Percentiles rank a stretch among this genome's conserved stretches.
These are phyloP conservation scores for Steccherinum ochraceum DNA, from an alignment of 768 basidiomycete species.

Conservation along the genomic window DNA sequence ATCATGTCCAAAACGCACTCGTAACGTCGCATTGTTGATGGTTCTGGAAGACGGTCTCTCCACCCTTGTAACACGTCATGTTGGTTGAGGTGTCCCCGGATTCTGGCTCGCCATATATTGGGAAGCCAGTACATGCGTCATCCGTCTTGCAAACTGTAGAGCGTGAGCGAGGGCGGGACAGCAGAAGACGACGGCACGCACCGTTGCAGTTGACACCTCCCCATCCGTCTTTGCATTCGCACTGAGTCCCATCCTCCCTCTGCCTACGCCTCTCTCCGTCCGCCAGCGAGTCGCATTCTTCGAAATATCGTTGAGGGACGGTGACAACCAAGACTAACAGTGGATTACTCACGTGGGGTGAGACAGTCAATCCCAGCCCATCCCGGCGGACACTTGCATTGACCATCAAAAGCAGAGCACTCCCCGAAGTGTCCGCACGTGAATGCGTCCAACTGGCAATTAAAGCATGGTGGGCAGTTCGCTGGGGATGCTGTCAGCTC, in stretches of 20 bases:
- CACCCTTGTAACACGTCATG: constrained; percentile 94
- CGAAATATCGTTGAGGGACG: constrained; percentile 4
- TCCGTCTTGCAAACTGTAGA: constrained; percentile 78
- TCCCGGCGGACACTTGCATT: constrained; percentile 95
- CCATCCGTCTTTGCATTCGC: constrained; percentile 95
- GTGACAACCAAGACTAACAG: neutral
- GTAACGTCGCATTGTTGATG: constrained; percentile 99
- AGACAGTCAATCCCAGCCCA: constrained; percentile 97
- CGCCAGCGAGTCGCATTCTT: constrained; percentile 92
- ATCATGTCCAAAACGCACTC: constrained; percentile 56
- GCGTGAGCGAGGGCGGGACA: neutral
- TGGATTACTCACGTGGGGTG: constrained; percentile 64
- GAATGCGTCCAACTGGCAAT: constrained; percentile 89
- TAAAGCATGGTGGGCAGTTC: constrained; percentile 87
- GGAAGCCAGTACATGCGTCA: constrained; percentile 73
- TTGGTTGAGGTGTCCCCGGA: constrained; percentile 39
- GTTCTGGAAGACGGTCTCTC: constrained; percentile 89
- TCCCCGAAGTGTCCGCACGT: constrained; percentile 88
- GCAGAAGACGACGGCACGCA: constrained; percentile 28
- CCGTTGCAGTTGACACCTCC: constrained; percentile 97
- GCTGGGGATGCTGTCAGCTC: too few species aligned
- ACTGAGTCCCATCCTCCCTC: constrained; percentile 66
- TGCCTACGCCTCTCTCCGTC: constrained; percentile 84
- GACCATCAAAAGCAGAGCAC: constrained; percentile 89
- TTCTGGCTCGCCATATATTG: constrained; percentile 44